Evolutionary conservation across 352 stramenopile genomes (phyloP).

Genomic region (Phytophthora aleatoria): DNA sequence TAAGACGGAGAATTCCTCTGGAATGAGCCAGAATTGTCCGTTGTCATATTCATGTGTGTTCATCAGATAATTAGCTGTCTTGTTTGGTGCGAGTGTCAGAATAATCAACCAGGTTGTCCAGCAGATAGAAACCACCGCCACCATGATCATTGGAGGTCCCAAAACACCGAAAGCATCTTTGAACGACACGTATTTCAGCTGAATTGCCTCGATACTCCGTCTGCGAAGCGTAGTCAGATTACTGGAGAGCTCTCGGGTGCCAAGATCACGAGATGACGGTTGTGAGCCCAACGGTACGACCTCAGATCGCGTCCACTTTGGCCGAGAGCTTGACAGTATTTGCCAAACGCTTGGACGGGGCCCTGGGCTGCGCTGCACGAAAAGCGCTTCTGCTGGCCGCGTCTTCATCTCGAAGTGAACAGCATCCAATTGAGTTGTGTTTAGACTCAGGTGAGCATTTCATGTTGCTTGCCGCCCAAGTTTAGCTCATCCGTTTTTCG

Average conservation of each 20-base stretch:
- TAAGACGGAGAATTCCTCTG: constrained; percentile 16
- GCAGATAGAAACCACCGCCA: constrained; percentile 3
- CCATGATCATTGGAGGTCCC: constrained; percentile 26
- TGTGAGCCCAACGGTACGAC: constrained; percentile 8
- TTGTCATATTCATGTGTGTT: constrained; percentile 28
- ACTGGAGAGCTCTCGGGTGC: neutral
- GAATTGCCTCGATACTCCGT: constrained; percentile 18
- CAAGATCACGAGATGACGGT: neutral
- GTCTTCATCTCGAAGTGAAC: constrained; percentile 17
- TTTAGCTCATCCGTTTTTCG: constrained; percentile 1
- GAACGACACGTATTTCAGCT: constrained; percentile 22
- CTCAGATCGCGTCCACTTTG: constrained; percentile 3
- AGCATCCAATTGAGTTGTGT: neutral
- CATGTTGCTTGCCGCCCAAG: neutral
- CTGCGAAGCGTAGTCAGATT: constrained; percentile 5
- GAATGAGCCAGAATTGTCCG: constrained; percentile 42
- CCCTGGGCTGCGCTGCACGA: constrained; percentile 5
- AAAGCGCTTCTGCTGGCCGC: constrained; percentile 1
- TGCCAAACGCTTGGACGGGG: neutral
- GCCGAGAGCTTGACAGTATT: neutral
- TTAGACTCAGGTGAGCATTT: no score
- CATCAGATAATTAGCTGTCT: constrained; percentile 35
- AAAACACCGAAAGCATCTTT: constrained; percentile 28
- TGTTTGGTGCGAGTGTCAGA: constrained; percentile 31
- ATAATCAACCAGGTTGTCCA: constrained; percentile 35